phyloP scores from a whole-genome alignment of 164 flowering plant genomes.

The Cinnamomum micranthum region DNA sequence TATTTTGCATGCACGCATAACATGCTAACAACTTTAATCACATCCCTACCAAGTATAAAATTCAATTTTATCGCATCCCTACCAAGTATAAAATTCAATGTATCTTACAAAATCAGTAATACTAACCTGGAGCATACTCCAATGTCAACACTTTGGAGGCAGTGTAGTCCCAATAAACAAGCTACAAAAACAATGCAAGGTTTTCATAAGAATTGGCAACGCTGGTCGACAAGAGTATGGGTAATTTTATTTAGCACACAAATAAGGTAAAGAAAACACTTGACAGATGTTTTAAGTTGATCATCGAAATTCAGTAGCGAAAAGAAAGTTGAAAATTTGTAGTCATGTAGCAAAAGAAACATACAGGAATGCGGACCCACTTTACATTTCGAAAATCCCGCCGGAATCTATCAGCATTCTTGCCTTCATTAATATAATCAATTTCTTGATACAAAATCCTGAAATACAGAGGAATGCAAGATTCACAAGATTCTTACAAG shows the following conservation, averaged over 20 bases:
- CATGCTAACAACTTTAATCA: not conserved
- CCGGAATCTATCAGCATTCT: slow-evolving; percentile 92
- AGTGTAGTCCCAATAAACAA: slow-evolving; percentile 92
- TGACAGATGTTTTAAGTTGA: not conserved
- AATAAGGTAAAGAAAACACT: not conserved
- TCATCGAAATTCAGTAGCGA: not conserved
- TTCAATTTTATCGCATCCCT: not conserved
- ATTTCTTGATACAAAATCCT: slow-evolving; percentile 98
- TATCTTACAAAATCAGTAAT: slow-evolving; percentile 7
- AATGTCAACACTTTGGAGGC: slow-evolving; percentile 77
- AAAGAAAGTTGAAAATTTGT: not conserved
- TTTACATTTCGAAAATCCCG: slow-evolving; percentile 90
- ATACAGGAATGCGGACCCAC: slow-evolving; percentile 99
- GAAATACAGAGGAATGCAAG: slow-evolving; percentile 20
- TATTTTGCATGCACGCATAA: not conserved
- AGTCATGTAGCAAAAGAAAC: slow-evolving; percentile 36
- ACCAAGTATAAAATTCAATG: not conserved
- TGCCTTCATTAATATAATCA: slow-evolving; percentile 96
- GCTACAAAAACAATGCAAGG: slow-evolving; percentile 30
- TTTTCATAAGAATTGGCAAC: not conserved
- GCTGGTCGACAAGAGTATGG: not conserved
- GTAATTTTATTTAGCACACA: not conserved
- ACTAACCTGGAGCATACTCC: slow-evolving; percentile 93
- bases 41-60: not conserved
- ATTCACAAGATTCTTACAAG: not conserved